phyloP scores from a whole-genome alignment of 257 asterid genomes.

The Mentha longifolia region DNA sequence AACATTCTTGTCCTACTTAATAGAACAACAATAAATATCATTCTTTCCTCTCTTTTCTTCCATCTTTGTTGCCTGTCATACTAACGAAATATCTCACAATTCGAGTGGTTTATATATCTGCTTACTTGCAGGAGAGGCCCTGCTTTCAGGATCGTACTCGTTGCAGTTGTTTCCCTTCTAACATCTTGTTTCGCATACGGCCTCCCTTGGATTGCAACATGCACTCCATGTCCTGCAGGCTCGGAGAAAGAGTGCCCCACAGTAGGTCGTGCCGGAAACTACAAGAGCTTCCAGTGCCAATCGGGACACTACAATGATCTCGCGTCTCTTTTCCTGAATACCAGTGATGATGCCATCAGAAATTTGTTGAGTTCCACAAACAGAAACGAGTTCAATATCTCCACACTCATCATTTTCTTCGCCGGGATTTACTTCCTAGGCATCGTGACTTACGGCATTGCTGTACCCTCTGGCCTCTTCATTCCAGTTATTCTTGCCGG shows the following conservation, averaged over 20 bases:
- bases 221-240: constrained; percentile 81
- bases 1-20: too few relatives aligned
- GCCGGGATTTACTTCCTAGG: constrained; percentile 69
- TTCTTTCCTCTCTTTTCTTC: not conserved
- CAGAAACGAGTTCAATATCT: constrained; percentile 60
- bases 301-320: constrained; percentile 85
- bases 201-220: constrained; percentile 78
- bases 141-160: constrained; percentile 72
- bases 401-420: constrained; percentile 66
- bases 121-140: constrained; percentile 75
- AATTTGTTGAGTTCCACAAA: constrained; percentile 62
- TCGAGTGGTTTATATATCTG: not conserved
- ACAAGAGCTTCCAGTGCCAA: constrained; percentile 79
- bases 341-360: constrained; percentile 93
- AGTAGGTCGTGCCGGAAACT: constrained; percentile 72
- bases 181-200: constrained; percentile 85
- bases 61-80: not conserved
- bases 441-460: constrained; percentile 84
- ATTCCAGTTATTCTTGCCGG: constrained; percentile 99
- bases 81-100: not conserved
- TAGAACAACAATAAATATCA: not conserved
- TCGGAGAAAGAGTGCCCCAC: constrained; percentile 71
- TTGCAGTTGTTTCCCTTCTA: constrained; percentile 61
- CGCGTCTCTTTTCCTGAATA: constrained; percentile 87
- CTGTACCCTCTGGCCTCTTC: constrained; percentile 95